These are phyloP conservation scores for button mushroom (Agaricus bisporus) DNA, from an alignment of 768 basidiomycete species.

Conservation along the genomic window DNA sequence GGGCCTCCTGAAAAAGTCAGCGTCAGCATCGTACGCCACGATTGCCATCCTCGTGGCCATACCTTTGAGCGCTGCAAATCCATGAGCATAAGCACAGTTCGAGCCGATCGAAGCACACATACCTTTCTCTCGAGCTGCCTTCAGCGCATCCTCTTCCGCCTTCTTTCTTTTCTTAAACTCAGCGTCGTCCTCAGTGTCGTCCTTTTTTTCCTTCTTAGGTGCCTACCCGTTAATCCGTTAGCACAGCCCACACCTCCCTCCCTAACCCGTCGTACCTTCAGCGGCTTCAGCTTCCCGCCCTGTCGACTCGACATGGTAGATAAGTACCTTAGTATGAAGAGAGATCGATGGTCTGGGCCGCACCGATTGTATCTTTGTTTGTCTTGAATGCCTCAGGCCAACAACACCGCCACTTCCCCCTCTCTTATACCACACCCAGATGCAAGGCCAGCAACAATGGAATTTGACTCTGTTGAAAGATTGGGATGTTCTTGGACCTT, in stretches of 20 bases:
- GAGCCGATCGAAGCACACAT: conserved; percentile 7
- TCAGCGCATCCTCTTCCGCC: conserved; percentile 65
- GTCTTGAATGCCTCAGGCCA: background rate
- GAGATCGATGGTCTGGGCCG: conserved; percentile 9
- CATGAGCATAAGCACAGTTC: conserved; percentile 3
- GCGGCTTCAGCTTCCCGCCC: conserved; percentile 82
- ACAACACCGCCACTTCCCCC: background rate
- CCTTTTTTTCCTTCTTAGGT: conserved; percentile 77
- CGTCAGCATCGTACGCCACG: conserved; percentile 8
- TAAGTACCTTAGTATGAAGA: background rate
- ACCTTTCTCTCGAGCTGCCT: conserved; percentile 73
- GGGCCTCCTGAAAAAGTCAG: conserved; percentile 47
- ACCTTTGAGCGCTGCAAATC: conserved; percentile 50
- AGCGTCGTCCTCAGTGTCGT: conserved; percentile 61
- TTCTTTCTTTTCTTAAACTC: conserved; percentile 77
- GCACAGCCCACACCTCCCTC: background rate
- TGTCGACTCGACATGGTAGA: conserved; percentile 56
- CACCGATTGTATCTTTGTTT: conserved; percentile 1
- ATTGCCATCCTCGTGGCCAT: conserved; percentile 15
- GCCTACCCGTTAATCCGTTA: conserved; percentile 38
- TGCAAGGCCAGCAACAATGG: conserved; percentile 13
- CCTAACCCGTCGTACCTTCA: conserved; percentile 50
- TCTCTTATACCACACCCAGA: background rate
- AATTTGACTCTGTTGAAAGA: conserved; percentile 19
- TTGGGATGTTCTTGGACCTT: conserved; percentile 69